These are phyloP conservation scores for Xylaria bambusicola DNA, from an alignment of 495 filamentous ascomycete genomes.

Conservation along the genomic window DNA sequence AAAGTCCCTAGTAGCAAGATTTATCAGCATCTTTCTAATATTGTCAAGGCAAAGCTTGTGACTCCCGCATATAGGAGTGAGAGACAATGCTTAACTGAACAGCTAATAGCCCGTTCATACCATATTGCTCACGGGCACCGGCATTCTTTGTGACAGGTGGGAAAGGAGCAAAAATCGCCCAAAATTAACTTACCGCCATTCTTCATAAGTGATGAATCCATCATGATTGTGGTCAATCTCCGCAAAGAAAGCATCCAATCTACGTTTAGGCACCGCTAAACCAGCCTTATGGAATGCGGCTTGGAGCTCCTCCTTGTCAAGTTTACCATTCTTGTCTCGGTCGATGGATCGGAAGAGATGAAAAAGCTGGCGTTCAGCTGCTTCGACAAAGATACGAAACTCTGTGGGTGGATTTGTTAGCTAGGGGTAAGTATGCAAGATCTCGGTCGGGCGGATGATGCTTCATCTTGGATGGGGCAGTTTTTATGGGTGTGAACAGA, in stretches of 20 bases:
- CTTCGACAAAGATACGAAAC: constrained; percentile 83
- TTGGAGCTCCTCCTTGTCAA: constrained; percentile 82
- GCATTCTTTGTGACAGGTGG: constrained; percentile 10
- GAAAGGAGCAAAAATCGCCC: not conserved
- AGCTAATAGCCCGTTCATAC: not conserved
- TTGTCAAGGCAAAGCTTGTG: not conserved
- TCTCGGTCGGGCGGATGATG: not conserved
- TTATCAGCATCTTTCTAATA: constrained; percentile 23
- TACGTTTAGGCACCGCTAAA: constrained; percentile 72
- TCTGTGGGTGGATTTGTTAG: constrained; percentile 53
- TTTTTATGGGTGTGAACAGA: constrained; percentile 40
- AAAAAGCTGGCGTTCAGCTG: constrained; percentile 80
- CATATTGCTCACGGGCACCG: not conserved
- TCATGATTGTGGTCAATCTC: constrained; percentile 90
- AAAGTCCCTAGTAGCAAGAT: constrained; percentile 67
- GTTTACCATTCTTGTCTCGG: constrained; percentile 78
- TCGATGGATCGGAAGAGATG: constrained; percentile 86
- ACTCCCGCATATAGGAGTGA: not conserved
- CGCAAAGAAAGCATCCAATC: constrained; percentile 80
- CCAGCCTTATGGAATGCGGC: constrained; percentile 76
- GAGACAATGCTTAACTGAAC: not conserved
- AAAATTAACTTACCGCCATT: constrained; percentile 80
- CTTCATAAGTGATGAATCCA: constrained; percentile 83
- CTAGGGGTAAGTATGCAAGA: constrained; percentile 10
- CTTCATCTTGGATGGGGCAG: not conserved